Conservation (phyloP, 352 stramenopile species). For the Pythium dissimile region DNA sequence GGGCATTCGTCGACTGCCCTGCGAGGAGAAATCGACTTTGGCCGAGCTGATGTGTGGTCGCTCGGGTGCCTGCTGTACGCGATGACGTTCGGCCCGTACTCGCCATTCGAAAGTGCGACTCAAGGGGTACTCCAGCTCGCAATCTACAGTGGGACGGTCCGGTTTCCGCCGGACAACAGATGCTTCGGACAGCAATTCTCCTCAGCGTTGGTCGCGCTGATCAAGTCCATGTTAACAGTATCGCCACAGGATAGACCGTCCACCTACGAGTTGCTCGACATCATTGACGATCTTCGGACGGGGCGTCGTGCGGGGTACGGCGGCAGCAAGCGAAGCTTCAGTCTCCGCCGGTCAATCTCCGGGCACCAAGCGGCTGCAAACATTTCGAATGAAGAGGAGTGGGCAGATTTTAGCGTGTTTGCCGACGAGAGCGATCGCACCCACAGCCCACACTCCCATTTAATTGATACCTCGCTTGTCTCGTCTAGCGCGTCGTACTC, state of each 20-base stretch:
- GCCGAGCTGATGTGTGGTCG: constrained; percentile 88
- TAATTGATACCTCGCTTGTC: constrained; percentile 9
- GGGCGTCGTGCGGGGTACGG: not conserved
- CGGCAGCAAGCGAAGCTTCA: not conserved
- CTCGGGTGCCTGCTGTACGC: constrained; percentile 90
- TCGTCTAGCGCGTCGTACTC: constrained; percentile 14
- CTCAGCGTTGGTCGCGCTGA: constrained; percentile 45
- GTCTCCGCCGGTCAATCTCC: constrained; percentile 6
- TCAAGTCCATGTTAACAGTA: constrained; percentile 74
- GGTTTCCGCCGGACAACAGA: constrained; percentile 34
- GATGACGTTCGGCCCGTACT: constrained; percentile 87
- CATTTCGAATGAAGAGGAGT: constrained; percentile 11
- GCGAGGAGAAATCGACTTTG: constrained; percentile 35
- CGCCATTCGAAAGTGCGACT: constrained; percentile 80
- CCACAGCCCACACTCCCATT: constrained; percentile 9
- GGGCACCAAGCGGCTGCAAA: not conserved
- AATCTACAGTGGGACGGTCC: constrained; percentile 67
- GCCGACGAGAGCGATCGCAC: constrained; percentile 1
- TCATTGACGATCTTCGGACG: constrained; percentile 7
- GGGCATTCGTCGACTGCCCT: constrained; percentile 21
- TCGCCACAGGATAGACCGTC: constrained; percentile 54
- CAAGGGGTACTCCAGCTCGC: constrained; percentile 52
- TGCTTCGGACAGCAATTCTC: constrained; percentile 38
- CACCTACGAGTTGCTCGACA: constrained; percentile 38
- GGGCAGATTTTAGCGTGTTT: constrained; percentile 31